Conservation (phyloP, 257 asterid species). For the Solanum lignicaule region DNA sequence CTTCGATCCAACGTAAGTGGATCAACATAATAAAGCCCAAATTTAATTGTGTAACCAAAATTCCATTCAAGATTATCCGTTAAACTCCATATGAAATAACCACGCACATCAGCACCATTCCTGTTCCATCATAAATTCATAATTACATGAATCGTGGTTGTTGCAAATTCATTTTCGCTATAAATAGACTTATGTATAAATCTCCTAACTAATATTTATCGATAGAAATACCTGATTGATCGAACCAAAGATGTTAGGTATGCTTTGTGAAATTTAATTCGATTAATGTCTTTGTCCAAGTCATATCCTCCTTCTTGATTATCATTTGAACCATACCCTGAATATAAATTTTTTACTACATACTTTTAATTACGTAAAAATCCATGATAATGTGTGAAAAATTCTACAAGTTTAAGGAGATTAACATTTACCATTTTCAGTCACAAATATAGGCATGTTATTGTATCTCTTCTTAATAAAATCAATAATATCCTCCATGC, state of each 20-base stretch:
- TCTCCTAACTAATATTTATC: background rate
- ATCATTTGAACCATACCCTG: slow-evolving; percentile 45
- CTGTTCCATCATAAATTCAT: slow-evolving; percentile 10
- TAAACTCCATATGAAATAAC: slow-evolving; percentile 67
- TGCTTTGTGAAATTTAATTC: slow-evolving; percentile 39
- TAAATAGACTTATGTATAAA: background rate
- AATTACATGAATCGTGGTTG: background rate
- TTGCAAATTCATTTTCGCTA: background rate
- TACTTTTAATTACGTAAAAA: background rate
- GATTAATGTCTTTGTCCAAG: slow-evolving; percentile 29
- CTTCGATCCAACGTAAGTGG: slow-evolving; percentile 28
- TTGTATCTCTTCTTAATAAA: slow-evolving; percentile 50
- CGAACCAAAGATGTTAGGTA: slow-evolving; percentile 50
- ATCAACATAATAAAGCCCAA: slow-evolving; percentile 43
- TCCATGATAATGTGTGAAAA: background rate
- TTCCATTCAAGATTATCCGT: slow-evolving; percentile 67
- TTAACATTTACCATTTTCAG: slow-evolving; percentile 54
- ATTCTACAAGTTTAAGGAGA: background rate
- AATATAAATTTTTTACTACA: background rate
- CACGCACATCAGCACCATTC: slow-evolving; percentile 59
- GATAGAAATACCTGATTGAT: slow-evolving; percentile 48
- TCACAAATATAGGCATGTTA: slow-evolving; percentile 54
- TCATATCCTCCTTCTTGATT: slow-evolving; percentile 4
- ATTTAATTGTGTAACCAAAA: slow-evolving; percentile 30
- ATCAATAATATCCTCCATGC: slow-evolving; percentile 42